A percentile compares a stretch with the other conserved stretches of the same genome.
Evolutionary conservation across 139 green algal species (phyloP).

Genomic region (Bryopsis sp.): DNA sequence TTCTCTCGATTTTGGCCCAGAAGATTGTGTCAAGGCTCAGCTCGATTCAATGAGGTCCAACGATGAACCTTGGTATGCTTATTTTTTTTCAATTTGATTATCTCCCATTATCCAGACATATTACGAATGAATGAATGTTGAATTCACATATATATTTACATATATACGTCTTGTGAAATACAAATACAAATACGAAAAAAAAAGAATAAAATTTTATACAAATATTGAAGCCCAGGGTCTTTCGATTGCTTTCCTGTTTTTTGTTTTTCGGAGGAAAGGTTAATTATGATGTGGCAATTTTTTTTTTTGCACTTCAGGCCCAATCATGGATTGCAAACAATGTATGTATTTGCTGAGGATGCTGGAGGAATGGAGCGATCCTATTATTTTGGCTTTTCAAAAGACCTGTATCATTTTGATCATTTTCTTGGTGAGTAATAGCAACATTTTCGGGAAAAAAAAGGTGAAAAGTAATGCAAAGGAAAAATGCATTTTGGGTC

Average conservation of each 20-base stretch:
- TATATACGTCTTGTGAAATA: neutral
- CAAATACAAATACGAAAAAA: neutral
- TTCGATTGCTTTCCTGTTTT: neutral
- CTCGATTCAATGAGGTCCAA: conserved; percentile 5
- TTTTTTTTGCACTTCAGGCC: conserved; percentile 26
- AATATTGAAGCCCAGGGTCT: neutral
- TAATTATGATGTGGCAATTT: no score
- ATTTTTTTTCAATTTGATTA: no score
- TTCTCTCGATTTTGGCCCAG: neutral
- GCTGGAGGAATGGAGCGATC: conserved; percentile 58
- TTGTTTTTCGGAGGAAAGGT: no score
- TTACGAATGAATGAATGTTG: neutral
- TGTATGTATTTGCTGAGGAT: conserved; percentile 69
- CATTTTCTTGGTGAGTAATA: conserved; percentile 47
- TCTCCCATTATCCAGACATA: no score
- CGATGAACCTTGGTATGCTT: conserved; percentile 20
- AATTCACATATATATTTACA: neutral
- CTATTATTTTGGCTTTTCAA: conserved; percentile 43
- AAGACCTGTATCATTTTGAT: conserved; percentile 68
- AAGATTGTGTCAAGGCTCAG: conserved; percentile 8
- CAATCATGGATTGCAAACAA: conserved; percentile 58
- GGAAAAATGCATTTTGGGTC: neutral
- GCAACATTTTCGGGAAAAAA: neutral
- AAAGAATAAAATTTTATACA: neutral
- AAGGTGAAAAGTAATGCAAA: no score